Evolutionary conservation across 192 early-diverging fungal genomes (phyloP).

Genomic region (Backusella sp.): DNA sequence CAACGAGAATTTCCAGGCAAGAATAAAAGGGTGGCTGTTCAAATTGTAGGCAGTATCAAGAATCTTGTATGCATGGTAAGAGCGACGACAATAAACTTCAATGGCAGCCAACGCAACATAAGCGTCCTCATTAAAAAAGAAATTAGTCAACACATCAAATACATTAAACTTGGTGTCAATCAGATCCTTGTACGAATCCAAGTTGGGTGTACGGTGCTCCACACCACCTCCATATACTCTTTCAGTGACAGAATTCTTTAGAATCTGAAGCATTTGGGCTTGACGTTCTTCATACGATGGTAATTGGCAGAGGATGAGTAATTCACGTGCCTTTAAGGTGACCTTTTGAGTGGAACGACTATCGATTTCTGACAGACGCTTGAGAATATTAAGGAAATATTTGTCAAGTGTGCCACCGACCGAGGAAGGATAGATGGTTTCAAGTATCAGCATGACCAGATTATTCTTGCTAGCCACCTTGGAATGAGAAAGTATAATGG

Average conservation of each 20-base stretch:
- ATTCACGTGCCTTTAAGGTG: slow-evolving; percentile 88
- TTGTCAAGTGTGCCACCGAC: slow-evolving; percentile 54
- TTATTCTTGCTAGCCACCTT: slow-evolving; percentile 76
- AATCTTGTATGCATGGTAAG: slow-evolving; percentile 96
- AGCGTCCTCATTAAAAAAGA: slow-evolving; percentile 85
- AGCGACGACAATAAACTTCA: slow-evolving; percentile 94
- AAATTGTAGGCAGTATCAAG: slow-evolving; percentile 75
- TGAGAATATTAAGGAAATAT: slow-evolving; percentile 74
- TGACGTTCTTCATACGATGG: slow-evolving; percentile 89
- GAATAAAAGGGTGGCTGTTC: slow-evolving; percentile 58
- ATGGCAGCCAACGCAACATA: slow-evolving; percentile 81
- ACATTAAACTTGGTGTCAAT: slow-evolving; percentile 93
- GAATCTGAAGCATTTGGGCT: slow-evolving; percentile 78
- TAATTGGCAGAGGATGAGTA: slow-evolving; percentile 89
- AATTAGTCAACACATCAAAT: slow-evolving; percentile 90
- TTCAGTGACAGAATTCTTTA: slow-evolving; percentile 71
- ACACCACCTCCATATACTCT: slow-evolving; percentile 73
- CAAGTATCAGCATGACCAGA: slow-evolving; percentile 74
- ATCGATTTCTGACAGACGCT: slow-evolving; percentile 74
- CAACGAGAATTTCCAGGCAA: slow-evolving; percentile 77
- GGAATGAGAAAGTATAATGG: slow-evolving; percentile 77
- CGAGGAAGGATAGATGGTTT: slow-evolving; percentile 68
- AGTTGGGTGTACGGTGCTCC: slow-evolving; percentile 67
- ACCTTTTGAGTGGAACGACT: slow-evolving; percentile 80
- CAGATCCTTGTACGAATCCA: slow-evolving; percentile 76